These are phyloP conservation scores for Alternaria postmessia DNA, from an alignment of 2,329 filamentous ascomycete species.

Conservation along the genomic window DNA sequence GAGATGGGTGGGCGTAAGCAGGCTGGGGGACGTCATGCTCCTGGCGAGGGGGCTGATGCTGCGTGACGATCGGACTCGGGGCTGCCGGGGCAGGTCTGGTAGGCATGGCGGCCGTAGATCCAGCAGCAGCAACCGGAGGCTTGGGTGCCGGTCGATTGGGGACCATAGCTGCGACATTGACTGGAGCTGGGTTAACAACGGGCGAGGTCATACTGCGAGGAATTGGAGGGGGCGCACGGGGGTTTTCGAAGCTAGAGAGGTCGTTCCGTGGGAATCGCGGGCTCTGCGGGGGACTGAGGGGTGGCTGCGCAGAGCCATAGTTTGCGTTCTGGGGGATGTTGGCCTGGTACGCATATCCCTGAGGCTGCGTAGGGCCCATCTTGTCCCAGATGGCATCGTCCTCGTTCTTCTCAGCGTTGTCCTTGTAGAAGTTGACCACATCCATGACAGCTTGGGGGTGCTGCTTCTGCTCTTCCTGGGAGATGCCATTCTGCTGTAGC, in stretches of 20 bases:
- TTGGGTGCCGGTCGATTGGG: conserved; percentile 87
- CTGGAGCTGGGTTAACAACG: conserved; percentile 53
- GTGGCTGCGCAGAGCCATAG: conserved; percentile 55
- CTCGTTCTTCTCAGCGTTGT: conserved; percentile 80
- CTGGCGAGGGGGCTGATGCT: conserved; percentile 39
- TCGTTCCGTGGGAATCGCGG: conserved; percentile 88
- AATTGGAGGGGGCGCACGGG: conserved; percentile 88
- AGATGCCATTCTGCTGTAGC: conserved; percentile 93
- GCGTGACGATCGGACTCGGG: conserved; percentile 55
- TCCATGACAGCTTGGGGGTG: conserved; percentile 96
- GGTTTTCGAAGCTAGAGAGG: conserved; percentile 96
- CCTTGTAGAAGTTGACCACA: conserved; percentile 96
- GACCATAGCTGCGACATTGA: conserved; percentile 62
- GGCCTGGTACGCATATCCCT: conserved; percentile 54
- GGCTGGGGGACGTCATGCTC: conserved; percentile 54
- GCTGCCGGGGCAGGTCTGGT: conserved; percentile 65
- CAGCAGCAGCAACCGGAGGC: conserved; percentile 69
- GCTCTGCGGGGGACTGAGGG: conserved; percentile 78
- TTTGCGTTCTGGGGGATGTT: conserved; percentile 43
- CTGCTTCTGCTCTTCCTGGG: conserved; percentile 93
- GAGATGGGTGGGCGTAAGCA: conserved; percentile 53
- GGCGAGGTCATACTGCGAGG: conserved; percentile 59
- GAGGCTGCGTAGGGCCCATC: conserved; percentile 83
- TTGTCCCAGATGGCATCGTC: conserved; percentile 95
- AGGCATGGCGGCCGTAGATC: conserved; percentile 59